phyloP scores from a whole-genome alignment of 176 grass and related monocot genomes.

The Secale cereale region DNA sequence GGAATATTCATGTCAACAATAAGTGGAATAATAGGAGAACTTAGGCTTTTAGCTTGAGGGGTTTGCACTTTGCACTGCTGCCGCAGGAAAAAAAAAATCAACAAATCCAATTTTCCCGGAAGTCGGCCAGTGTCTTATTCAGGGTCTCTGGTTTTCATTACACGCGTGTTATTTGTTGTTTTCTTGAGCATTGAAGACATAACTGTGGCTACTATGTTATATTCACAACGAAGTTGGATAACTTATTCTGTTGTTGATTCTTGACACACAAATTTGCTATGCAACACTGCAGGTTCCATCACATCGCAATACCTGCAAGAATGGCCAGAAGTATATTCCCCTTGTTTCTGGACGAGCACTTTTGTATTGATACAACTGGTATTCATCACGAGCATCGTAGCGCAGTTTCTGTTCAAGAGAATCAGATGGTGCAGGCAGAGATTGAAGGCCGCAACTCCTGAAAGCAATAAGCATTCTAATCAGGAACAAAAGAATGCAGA shows the following conservation, averaged over 20 bases:
- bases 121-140: not conserved
- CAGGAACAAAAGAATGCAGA: constrained; percentile 34
- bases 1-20: not conserved
- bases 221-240: not conserved
- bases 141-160: no score
- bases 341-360: constrained; percentile 63
- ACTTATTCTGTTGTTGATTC: not conserved
- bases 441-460: constrained; percentile 23
- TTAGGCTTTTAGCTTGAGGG: not conserved
- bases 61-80: no score
- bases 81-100: not conserved
- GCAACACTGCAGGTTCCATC: constrained; percentile 43
- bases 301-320: constrained; percentile 40
- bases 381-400: constrained; percentile 46
- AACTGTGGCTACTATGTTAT: not conserved
- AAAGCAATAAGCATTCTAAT: constrained; percentile 25
- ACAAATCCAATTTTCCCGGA: not conserved
- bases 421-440: constrained; percentile 42
- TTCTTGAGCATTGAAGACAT: not conserved
- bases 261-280: constrained; percentile 6
- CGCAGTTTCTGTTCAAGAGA: constrained; percentile 54
- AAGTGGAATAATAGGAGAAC: not conserved
- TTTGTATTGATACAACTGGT: constrained; percentile 57
- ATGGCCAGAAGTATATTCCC: constrained; percentile 61
- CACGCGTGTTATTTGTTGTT: not conserved